Evolutionary conservation across 2,329 filamentous ascomycete genomes (phyloP), one percentile per base, ranked within the genome.

Genomic region (Apiospora kogelbergensis): DNA sequence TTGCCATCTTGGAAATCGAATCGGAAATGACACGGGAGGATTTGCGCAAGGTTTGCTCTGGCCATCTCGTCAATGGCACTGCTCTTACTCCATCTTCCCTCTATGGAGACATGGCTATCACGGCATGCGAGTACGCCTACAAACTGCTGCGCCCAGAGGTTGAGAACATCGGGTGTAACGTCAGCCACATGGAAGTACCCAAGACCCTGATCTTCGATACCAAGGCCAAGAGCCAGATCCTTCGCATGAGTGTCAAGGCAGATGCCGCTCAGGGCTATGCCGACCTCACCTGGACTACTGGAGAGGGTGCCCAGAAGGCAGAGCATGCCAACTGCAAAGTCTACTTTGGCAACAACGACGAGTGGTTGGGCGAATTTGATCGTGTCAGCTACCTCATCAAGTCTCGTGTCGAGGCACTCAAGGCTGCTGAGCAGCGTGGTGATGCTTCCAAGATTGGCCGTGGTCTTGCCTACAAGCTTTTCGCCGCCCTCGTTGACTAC

Each of bases 401-500:
- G 74, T 85, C 84, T 26, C 87, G 89, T 68, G 85, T 91, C 68
- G 83, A 89, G 24, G 80, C 83, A 33, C 84, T 91, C 2, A 81
- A 85, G 73, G 81, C 87, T 71, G 90, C 89, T 70, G 90, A 91
- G 68, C 81, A 87, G 74, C 85, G 83, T 42, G 91, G 91, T 46
- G 86, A 87, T 68, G 91, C 91, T 37, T 91, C 92, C 77, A 91
- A 92, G 80, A 87, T 94, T 71, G 88, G 91, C 65, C 89, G 91
- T 33, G 91, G 91, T 42, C 88, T 94, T 82, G 90, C 91, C 17
- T 96, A 96, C 85, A 95, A 94, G 81, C 85, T 89, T 0, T 88
- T 89, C 73, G 74, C 78, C 13, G 84, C 85, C 53, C 79, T 90
- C 0, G 88, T 90, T 6, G 86, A 89, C 73, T 90, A 89, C 71